phyloP scores from a whole-genome alignment of 2,329 filamentous ascomycete genomes.

The Penicillium glabrum region DNA sequence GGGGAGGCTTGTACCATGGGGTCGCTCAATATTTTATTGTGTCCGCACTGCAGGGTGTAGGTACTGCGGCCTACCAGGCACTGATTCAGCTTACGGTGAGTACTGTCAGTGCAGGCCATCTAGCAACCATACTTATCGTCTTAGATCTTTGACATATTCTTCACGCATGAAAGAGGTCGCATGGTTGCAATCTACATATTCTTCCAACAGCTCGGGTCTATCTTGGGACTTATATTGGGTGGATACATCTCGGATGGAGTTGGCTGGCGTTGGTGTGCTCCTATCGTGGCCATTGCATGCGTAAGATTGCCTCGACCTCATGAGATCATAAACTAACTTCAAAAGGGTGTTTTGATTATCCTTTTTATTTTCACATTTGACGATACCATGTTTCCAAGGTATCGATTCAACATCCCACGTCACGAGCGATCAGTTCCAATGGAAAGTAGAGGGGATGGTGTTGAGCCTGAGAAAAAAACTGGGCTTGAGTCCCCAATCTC shows the following conservation, averaged over 20 bases:
- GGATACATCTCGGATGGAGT: conserved; percentile 36
- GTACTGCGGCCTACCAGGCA: conserved; percentile 39
- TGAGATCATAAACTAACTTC: background rate
- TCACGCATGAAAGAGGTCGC: conserved; percentile 38
- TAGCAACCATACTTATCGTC: background rate
- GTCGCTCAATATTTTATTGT: conserved; percentile 33
- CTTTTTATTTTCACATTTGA: conserved; percentile 37
- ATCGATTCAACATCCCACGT: conserved; percentile 22
- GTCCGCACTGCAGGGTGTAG: conserved; percentile 33
- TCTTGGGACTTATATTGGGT: conserved; percentile 39
- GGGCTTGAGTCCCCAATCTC: conserved; percentile 9
- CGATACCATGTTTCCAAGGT: conserved; percentile 38
- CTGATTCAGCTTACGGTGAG: conserved; percentile 40
- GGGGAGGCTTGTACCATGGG: conserved; percentile 28
- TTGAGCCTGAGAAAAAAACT: background rate
- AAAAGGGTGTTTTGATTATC: conserved; percentile 23
- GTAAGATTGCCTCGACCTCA: conserved; percentile 18
- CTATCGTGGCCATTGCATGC: conserved; percentile 34
- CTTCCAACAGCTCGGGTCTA: conserved; percentile 41
- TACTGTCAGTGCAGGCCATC: background rate
- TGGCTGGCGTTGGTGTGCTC: conserved; percentile 37
- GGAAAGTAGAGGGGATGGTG: conserved; percentile 2
- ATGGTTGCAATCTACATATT: conserved; percentile 42
- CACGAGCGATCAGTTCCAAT: background rate
- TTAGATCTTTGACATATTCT: conserved; percentile 41